Base-by-base conservation (phyloP, 2,329 filamentous ascomycete genomes). In the Trichoderma lentiforme region DNA sequence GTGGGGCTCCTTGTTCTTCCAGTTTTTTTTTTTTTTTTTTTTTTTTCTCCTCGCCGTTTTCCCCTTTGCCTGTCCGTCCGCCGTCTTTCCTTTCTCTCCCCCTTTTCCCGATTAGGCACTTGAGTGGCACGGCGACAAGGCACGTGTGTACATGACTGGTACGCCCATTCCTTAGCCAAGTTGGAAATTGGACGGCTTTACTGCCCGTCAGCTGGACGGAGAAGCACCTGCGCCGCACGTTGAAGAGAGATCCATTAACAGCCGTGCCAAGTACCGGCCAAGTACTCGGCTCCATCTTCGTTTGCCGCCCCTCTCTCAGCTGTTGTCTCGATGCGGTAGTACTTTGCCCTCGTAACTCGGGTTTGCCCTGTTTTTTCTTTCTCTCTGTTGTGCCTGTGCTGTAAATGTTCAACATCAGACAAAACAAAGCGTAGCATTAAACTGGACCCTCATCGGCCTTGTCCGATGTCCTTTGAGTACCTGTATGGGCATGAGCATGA, bases 51-150 rank as follows among this genome's bases (percentile, higher is more conserved):
- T 67, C n/a, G 32, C 51, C 24, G 6, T 30, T 36, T 26, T 14
- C 21, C 39, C 28, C 6, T 32, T 34, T 60, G 18, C n/a, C 28
- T 34, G 18, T 32, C 53, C 15, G 15, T 30, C 56, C 28, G 24
- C 2, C 32, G 28, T 1, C 47, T 51, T 24, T 12, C 47, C 47
- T 51, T 60, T 58, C 65, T 34, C 56, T 34, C 34, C 47, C 47
- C 47, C 65, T 69, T 69, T 69, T 47, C 65, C 65, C n/a, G 9
- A 69, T 69, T 69, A 34, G 65, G 65, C 34, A 69, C 65, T 60
- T 69, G 26, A 43, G 34, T 67, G 51, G 53, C 53, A 67, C 14
- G 34, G 62, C 43, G 11, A 26, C 26, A 32, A 24, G n/a, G n/a
- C 47, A 28, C 30, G 14, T 26, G 18, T 14, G 7, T 66, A 56